Conservation (phyloP, 1,284 basidiomycete species). For the Xerocomus minutiporus region DNA sequence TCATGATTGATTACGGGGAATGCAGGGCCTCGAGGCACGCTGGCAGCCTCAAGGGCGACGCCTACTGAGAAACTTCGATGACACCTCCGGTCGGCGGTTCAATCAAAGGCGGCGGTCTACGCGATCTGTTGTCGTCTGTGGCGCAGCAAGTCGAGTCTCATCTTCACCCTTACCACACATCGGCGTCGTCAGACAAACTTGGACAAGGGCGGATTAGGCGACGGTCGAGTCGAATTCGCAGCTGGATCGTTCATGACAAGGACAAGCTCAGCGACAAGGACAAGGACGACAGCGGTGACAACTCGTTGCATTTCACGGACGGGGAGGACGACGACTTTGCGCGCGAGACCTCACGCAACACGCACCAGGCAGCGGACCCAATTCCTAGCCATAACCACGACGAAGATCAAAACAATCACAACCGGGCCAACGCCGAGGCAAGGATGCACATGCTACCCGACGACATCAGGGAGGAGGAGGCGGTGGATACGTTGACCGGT, state of each 20-base stretch:
- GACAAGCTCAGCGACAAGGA: slow-evolving; percentile 2
- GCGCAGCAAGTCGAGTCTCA: slow-evolving; percentile 27
- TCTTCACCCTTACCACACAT: slow-evolving; percentile 2
- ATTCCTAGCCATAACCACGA: not conserved
- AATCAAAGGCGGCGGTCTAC: slow-evolving; percentile 6
- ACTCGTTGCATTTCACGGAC: slow-evolving; percentile 14
- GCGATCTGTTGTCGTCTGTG: slow-evolving; percentile 22
- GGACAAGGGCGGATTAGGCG: slow-evolving; percentile 1
- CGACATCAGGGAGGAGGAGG: slow-evolving; percentile 21
- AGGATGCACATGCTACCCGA: slow-evolving; percentile 24
- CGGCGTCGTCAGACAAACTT: not conserved
- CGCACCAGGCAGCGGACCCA: not conserved
- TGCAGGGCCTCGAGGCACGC: slow-evolving; percentile 1
- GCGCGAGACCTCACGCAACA: not conserved
- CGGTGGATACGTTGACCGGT: slow-evolving; percentile 23
- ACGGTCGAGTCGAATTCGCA: slow-evolving; percentile 17
- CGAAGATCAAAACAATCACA: not conserved
- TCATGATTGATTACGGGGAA: not conserved
- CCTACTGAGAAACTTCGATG: not conserved
- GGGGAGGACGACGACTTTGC: slow-evolving; percentile 1
- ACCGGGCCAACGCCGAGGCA: not conserved
- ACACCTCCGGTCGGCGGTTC: not conserved
- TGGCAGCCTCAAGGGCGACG: not conserved
- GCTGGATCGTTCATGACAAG: slow-evolving; percentile 14
- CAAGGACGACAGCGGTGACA: slow-evolving; percentile 10